Evolutionary conservation across 176 grass and related monocot genomes (phyloP), one percentile per base, ranked within the genome.

Genomic region (Aegilops speltoides): DNA sequence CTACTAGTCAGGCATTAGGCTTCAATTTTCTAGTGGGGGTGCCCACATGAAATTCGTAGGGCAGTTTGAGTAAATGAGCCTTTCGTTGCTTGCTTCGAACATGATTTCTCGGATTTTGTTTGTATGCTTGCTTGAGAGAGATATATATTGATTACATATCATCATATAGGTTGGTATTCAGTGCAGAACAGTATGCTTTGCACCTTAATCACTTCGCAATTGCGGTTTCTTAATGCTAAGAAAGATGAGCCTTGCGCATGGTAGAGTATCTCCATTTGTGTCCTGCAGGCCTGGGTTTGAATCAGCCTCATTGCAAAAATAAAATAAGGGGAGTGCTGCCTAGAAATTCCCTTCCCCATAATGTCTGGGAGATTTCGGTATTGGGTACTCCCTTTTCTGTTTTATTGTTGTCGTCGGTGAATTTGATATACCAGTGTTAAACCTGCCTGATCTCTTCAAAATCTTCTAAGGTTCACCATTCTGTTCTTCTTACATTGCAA

Each of bases 41-140:
- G 33, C 5, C 33, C 33, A 34, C 33, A 34, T 34, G 33, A 34
- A 34, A 34, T 34, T 34, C 5, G 33, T 24, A 70, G 28, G 26
- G 17, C 17, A 70, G 34, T 12, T 48, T 78, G 71, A 38, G 22
- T 82, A 70, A 25, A 83, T 4, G 14, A 63, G 61, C 17, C 56
- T 41, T 50, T 71, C 63, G 60, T 77, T 82, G 26, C n/a, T 83
- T 83, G 33, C 65, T 80, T 34, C 17, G 68, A 60, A 46, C 24
- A 78, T 81, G 75, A 68, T 33, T 64, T 46, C 24, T 5, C 17
- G 11, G 40, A 74, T 74, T 74, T 73, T n/a, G 22, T 45, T 25
- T 56, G 37, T 40, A 6, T 76, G 6, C 29, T 33, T 85, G 60
- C 34, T 68, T 28, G 24, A 28, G 24, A 54, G 1, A 77, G 57